phyloP scores from a whole-genome alignment of 257 asterid species.

The Nicotiana knightiana region DNA sequence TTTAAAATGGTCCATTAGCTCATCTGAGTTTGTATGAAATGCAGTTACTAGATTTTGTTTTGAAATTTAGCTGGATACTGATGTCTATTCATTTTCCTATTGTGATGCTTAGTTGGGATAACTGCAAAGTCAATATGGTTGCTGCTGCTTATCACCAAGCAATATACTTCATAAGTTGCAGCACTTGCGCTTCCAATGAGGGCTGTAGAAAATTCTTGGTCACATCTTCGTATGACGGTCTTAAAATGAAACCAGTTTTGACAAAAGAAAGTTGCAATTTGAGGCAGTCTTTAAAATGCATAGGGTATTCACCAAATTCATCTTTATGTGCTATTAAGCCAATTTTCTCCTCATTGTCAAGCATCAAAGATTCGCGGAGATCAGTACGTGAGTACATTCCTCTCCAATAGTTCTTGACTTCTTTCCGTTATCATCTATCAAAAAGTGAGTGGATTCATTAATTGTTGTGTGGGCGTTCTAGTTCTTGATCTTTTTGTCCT shows the following conservation, averaged over 20 bases:
- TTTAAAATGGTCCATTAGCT: not conserved
- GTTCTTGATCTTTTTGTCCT: not conserved
- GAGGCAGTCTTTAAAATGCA: conserved; percentile 7
- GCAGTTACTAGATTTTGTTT: not conserved
- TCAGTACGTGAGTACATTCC: conserved; percentile 41
- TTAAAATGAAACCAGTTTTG: not conserved
- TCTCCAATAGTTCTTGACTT: not conserved
- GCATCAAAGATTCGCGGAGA: conserved; percentile 12
- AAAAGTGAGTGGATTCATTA: not conserved
- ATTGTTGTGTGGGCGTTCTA: conserved; percentile 1
- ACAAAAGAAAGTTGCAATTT: conserved; percentile 15
- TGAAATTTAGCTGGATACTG: not conserved
- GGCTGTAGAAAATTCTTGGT: conserved; percentile 1
- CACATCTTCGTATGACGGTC: conserved; percentile 12
- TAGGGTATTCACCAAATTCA: not conserved
- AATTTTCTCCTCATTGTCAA: conserved; percentile 17
- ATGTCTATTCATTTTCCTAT: not conserved
- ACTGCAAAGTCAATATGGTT: conserved; percentile 28
- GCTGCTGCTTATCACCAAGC: conserved; percentile 25
- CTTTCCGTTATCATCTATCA: not conserved
- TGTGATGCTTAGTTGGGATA: conserved; percentile 4
- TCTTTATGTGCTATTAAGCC: conserved; percentile 19
- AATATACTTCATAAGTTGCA: conserved; percentile 19
- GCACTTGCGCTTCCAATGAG: conserved; percentile 15
- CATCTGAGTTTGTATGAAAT: not conserved